phyloP scores from a whole-genome alignment of 2,329 filamentous ascomycete genomes.

The Alternaria angustiovoidea region DNA sequence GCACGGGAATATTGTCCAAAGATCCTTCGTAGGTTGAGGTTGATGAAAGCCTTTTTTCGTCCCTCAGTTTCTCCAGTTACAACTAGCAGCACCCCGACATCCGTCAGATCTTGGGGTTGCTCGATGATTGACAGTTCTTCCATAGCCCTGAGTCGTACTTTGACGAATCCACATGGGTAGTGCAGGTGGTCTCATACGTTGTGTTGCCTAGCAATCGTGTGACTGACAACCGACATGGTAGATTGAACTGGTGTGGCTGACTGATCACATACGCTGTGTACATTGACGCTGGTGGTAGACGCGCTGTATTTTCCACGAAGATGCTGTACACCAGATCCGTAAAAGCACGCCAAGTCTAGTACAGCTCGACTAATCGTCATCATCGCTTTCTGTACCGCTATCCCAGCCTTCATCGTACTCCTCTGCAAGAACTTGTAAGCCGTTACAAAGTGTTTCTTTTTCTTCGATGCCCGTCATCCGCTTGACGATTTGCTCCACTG shows the following conservation, averaged over 20 bases:
- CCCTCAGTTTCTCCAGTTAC: background rate
- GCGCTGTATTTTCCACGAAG: background rate
- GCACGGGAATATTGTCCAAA: background rate
- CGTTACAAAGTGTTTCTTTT: slow-evolving; percentile 81
- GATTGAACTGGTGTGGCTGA: background rate
- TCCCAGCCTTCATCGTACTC: slow-evolving; percentile 90
- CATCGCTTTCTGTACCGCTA: slow-evolving; percentile 70
- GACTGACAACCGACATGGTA: background rate
- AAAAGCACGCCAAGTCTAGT: background rate
- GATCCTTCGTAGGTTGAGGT: background rate
- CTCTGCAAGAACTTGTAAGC: slow-evolving; percentile 82
- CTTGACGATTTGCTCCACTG: slow-evolving; percentile 69
- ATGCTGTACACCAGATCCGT: background rate
- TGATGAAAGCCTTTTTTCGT: background rate
- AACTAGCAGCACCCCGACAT: background rate
- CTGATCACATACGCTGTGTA: background rate
- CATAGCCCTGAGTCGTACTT: background rate
- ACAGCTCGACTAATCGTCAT: slow-evolving; percentile 62
- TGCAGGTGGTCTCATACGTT: background rate
- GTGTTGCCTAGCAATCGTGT: background rate
- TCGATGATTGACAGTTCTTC: background rate
- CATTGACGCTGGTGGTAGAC: background rate
- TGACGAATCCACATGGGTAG: background rate
- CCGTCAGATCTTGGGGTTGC: background rate
- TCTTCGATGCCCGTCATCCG: slow-evolving; percentile 76